Percentiles rank a stretch among this genome's conserved stretches.
These are phyloP conservation scores for Pichia terricola DNA, from an alignment of 1,139 yeast species.

Conservation along the genomic window DNA sequence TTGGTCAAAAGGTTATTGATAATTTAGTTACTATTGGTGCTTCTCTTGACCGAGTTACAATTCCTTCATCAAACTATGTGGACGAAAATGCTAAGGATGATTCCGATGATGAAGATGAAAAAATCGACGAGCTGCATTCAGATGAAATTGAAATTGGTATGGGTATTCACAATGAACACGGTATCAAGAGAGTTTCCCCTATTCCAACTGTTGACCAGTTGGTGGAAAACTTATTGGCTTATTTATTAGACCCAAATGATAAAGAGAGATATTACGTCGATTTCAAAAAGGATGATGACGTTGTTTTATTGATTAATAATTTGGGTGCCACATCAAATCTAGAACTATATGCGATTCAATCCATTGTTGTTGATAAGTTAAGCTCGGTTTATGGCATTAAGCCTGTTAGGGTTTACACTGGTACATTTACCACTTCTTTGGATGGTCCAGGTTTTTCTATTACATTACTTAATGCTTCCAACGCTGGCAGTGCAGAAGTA, in stretches of 20 bases:
- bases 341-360: conserved; percentile 60
- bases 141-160: conserved; percentile 73
- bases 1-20: conserved; percentile 54
- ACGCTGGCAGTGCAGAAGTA: conserved; percentile 32
- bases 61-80: conserved; percentile 36
- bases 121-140: conserved; percentile 25
- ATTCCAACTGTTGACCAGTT: conserved; percentile 58
- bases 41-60: conserved; percentile 66
- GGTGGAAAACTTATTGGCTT: conserved; percentile 41
- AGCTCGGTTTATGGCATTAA: conserved; percentile 39
- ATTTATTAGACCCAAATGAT: conserved; percentile 47
- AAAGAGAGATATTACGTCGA: conserved; percentile 63
- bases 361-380: conserved; percentile 36
- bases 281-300: conserved; percentile 53
- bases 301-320: conserved; percentile 63
- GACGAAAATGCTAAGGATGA: conserved; percentile 21
- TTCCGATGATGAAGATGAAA: conserved; percentile 37
- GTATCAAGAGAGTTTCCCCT: conserved; percentile 59
- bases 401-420: conserved; percentile 60
- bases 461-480: conserved; percentile 60
- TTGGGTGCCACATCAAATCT: conserved; percentile 80
- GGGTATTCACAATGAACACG: conserved; percentile 96
- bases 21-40: conserved; percentile 82
- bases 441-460: conserved; percentile 89
- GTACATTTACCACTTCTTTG: conserved; percentile 76